A percentile compares a stretch with the other conserved stretches of the same genome.
These are phyloP conservation scores for Paradendryphiella salina DNA, from an alignment of 2,329 filamentous ascomycete genomes.

Conservation along the genomic window DNA sequence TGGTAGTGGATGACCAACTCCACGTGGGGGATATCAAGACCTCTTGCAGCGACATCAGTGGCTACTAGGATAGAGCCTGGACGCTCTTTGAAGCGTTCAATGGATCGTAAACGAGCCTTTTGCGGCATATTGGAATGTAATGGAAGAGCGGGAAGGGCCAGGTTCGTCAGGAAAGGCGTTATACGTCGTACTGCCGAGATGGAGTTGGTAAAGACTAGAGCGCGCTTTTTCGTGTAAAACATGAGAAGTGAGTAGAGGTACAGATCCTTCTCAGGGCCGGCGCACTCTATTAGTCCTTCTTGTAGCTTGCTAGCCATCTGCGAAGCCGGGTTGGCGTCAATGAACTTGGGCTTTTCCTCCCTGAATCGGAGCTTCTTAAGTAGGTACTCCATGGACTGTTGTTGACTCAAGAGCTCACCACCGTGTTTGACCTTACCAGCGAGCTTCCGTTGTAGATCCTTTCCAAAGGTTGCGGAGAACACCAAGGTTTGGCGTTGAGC, in stretches of 20 bases:
- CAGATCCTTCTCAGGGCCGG: constrained; percentile 93
- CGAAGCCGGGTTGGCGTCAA: constrained; percentile 85
- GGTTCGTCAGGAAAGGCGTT: constrained; percentile 78
- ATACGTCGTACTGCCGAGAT: constrained; percentile 89
- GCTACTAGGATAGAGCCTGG: constrained; percentile 75
- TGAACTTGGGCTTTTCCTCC: constrained; percentile 80
- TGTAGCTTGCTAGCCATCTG: constrained; percentile 86
- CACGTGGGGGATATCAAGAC: constrained; percentile 88
- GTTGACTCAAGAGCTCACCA: constrained; percentile 67
- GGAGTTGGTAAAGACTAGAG: constrained; percentile 92
- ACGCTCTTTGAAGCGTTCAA: constrained; percentile 81
- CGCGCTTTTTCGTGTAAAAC: constrained; percentile 77
- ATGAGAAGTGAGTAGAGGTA: constrained; percentile 88
- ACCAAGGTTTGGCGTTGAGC: constrained; percentile 80
- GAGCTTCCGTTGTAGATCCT: constrained; percentile 86
- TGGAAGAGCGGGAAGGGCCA: constrained; percentile 74
- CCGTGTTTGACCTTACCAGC: constrained; percentile 64
- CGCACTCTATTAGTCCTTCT: constrained; percentile 90
- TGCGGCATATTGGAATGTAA: constrained; percentile 95
- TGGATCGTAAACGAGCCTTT: constrained; percentile 88
- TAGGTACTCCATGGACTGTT: constrained; percentile 89
- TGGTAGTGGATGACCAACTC: constrained; percentile 95
- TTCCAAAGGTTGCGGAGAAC: constrained; percentile 95
- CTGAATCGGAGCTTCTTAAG: constrained; percentile 87
- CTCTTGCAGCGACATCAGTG: constrained; percentile 90